These are phyloP conservation scores for Debaryomycetaceae sp. DNA, from an alignment of 1,139 yeast genomes.

Conservation along the genomic window DNA sequence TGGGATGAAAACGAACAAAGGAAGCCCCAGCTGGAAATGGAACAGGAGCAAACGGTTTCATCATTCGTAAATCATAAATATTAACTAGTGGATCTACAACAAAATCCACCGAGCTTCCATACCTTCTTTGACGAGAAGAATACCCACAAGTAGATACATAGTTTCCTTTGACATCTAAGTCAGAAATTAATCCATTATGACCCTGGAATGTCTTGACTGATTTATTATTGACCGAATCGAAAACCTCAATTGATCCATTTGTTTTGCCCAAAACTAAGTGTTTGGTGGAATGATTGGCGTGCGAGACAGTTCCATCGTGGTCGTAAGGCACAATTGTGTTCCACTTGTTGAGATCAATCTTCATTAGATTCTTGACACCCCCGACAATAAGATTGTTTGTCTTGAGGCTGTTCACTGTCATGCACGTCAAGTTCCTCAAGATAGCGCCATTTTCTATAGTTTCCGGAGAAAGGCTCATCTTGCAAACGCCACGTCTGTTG, in stretches of 20 bases:
- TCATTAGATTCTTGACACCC: constrained; percentile 38
- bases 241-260: constrained; percentile 71
- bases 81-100: constrained; percentile 76
- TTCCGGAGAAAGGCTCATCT: constrained; percentile 30
- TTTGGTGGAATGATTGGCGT: constrained; percentile 33
- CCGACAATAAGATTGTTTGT: constrained; percentile 38
- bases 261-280: constrained; percentile 60
- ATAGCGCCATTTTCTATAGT: constrained; percentile 14
- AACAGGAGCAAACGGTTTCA: constrained; percentile 74
- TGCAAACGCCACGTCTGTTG: constrained; percentile 54
- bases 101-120: constrained; percentile 19
- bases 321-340: constrained; percentile 18
- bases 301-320: constrained; percentile 33
- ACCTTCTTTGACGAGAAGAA: constrained; percentile 48
- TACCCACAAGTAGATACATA: constrained; percentile 81
- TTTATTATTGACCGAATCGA: constrained; percentile 60
- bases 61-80: constrained; percentile 72
- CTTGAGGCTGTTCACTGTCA: constrained; percentile 34
- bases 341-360: constrained; percentile 62
- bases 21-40: constrained; percentile 91
- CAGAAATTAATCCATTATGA: constrained; percentile 73
- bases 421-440: constrained; percentile 29
- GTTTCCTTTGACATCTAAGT: constrained; percentile 73
- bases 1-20: constrained; percentile 81
- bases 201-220: constrained; percentile 62